phyloP scores from a whole-genome alignment of 257 asterid genomes.

The Nicotiana paniculata region DNA sequence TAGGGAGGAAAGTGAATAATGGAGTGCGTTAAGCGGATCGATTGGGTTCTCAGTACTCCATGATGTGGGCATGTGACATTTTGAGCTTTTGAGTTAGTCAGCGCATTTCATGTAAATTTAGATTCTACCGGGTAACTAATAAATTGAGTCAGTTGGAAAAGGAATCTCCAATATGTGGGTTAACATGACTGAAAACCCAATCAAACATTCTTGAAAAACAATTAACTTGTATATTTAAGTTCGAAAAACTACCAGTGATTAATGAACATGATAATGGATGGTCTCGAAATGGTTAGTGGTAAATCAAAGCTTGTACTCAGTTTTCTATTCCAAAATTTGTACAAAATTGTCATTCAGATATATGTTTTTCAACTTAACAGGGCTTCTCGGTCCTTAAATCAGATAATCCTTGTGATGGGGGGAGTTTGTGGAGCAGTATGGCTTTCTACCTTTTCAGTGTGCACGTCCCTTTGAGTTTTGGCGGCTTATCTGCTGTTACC shows the following conservation, averaged over 20 bases:
- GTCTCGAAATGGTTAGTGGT: not conserved
- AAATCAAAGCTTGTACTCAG: not conserved
- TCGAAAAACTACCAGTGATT: not conserved
- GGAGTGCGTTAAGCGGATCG: not conserved
- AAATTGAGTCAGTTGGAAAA: not conserved
- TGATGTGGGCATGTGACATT: not conserved
- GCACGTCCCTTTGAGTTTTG: slow-evolving; percentile 85
- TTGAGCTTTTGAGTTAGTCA: not conserved
- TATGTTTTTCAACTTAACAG: slow-evolving; percentile 25
- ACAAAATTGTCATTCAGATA: not conserved
- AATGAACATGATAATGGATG: not conserved
- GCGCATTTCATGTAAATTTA: not conserved
- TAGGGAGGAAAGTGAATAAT: not conserved
- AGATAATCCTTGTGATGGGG: slow-evolving; percentile 41
- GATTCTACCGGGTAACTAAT: not conserved
- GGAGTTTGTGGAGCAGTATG: slow-evolving; percentile 60
- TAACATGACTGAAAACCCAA: not conserved
- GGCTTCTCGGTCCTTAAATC: slow-evolving; percentile 66
- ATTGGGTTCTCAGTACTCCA: not conserved
- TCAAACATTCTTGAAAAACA: not conserved
- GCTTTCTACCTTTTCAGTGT: slow-evolving; percentile 70
- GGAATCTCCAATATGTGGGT: not conserved
- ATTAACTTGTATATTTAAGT: not conserved
- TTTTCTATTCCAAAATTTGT: slow-evolving; percentile 4
- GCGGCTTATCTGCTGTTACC: slow-evolving; percentile 64